phyloP scores from a whole-genome alignment of 169 alveolate species.

The Miamiensis avidus region DNA sequence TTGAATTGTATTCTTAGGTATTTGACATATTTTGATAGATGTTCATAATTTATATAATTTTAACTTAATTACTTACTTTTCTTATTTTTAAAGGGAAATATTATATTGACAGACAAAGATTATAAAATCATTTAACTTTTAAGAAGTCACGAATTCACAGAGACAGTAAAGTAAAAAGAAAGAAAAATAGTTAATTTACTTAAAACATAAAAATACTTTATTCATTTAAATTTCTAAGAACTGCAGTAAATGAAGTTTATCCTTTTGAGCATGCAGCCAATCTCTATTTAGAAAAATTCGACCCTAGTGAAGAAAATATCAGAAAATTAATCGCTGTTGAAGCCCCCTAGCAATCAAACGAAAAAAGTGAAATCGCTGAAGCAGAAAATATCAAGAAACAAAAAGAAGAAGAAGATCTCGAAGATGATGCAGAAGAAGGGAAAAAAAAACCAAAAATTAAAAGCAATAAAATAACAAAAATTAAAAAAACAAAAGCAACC shows the following conservation, averaged over 20 bases:
- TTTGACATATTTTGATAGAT: too few species aligned
- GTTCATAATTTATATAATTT: too few species aligned
- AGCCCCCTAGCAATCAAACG: conserved; percentile 11
- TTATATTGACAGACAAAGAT: conserved; percentile 90
- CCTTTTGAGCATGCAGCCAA: conserved; percentile 68
- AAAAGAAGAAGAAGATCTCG: conserved; percentile 33
- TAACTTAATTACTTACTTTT: background rate
- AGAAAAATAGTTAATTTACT: background rate
- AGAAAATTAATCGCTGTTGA: conserved; percentile 46
- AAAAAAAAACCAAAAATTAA: conserved; percentile 16
- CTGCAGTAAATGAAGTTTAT: conserved; percentile 60
- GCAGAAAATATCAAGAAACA: conserved; percentile 2
- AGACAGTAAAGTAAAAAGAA: conserved; percentile 42
- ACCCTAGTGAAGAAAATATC: conserved; percentile 39
- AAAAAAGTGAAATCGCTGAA: conserved; percentile 10
- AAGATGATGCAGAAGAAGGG: conserved; percentile 5
- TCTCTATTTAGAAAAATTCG: conserved; percentile 49
- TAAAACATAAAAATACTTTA: too few species aligned
- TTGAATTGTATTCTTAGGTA: conserved; percentile 90
- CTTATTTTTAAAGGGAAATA: conserved; percentile 76
- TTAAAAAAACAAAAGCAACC: conserved; percentile 3
- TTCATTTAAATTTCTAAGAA: conserved; percentile 10
- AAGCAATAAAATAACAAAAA: background rate
- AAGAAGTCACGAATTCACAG: conserved; percentile 71
- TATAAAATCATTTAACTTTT: conserved; percentile 84